Base-by-base conservation (phyloP, 2,329 filamentous ascomycete genomes). In the Fusarium gaditjirri region DNA sequence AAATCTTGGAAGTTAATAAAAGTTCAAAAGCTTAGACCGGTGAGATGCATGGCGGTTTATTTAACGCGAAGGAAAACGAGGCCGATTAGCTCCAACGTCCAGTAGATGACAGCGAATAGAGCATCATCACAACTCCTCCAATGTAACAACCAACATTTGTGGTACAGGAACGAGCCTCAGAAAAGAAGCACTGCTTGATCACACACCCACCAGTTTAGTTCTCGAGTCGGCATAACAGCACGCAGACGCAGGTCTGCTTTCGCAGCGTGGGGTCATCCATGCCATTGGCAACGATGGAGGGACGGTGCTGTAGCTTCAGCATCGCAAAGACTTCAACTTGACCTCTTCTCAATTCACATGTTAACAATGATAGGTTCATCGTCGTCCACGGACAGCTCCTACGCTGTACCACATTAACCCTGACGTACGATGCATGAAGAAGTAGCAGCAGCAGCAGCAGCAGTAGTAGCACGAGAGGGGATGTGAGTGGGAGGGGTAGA, bases 341-440 rank as follows among this genome's bases (percentile, higher is more conserved):
- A 39, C 53, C 74, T 68, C 68, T 77, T 74, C 55, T 69, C 41
- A 55, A 68, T 70, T 76, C 76, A 77, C 76, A 77, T 77, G 76
- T 49, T 77, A 54, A 55, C 38, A 77, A 77, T 77, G 75, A 77
- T 77, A 77, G 76, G 76, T 74, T 70, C 71, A 77, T 77, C 75
- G 73, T 68, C 49, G 73, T 59, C 68, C 67, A 74, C 43, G 65
- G 68, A 36, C 46, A 69, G 64, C 49, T 71, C 50, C 41, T 59
- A 57, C 53, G 41, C 55, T 62, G 67, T 72, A 65, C 49, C 59
- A 68, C 63, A 57, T 71, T 47, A 68, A 59, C 65, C 70, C 58
- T 68, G 66, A 68, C 70, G 70, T 61, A 68, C 67, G 55, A 73
- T 73, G 67, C 67, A 73, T 59, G 52, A 65, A 50, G 61, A 54